A percentile compares a stretch with the other conserved stretches of the same genome.
phyloP scores from a whole-genome alignment of 768 basidiomycete species.

The Leucosporidium yakuticum region DNA sequence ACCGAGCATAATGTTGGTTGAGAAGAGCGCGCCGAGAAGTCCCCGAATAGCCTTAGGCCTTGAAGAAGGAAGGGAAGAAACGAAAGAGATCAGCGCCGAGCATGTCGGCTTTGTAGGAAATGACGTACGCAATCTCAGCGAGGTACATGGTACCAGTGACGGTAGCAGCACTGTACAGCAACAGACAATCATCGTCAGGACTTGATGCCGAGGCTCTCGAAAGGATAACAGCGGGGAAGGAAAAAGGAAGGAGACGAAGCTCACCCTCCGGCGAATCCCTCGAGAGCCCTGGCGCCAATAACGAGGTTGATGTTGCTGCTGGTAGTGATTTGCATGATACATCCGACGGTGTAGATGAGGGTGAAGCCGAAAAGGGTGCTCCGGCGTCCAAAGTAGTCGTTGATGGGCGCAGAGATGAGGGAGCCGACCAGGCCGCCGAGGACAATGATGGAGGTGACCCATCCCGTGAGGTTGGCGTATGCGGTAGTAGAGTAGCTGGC shows the following conservation, averaged over 20 bases:
- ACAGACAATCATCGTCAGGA: no score
- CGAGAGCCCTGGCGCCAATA: neutral
- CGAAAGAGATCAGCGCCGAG: no score
- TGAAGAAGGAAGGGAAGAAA: no score
- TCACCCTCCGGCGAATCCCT: neutral
- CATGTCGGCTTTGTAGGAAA: no score
- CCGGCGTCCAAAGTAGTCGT: neutral
- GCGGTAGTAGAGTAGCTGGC: neutral
- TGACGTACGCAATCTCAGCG: neutral
- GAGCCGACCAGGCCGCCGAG: neutral
- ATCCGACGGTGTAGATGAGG: neutral
- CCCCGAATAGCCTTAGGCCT: neutral
- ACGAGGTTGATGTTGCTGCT: neutral
- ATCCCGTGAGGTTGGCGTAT: neutral
- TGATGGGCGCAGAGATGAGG: neutral
- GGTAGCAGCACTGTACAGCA: neutral
- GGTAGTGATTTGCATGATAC: neutral
- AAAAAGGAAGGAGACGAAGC: no score
- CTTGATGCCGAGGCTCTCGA: no score
- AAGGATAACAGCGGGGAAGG: no score
- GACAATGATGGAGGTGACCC: neutral
- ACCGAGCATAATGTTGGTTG: neutral
- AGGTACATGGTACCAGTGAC: slow-evolving; percentile 1
- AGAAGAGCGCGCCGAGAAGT: neutral
- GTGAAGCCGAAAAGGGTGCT: neutral